Base-by-base conservation (phyloP, 495 filamentous ascomycete genomes). In the Neurospora pannonica region DNA sequence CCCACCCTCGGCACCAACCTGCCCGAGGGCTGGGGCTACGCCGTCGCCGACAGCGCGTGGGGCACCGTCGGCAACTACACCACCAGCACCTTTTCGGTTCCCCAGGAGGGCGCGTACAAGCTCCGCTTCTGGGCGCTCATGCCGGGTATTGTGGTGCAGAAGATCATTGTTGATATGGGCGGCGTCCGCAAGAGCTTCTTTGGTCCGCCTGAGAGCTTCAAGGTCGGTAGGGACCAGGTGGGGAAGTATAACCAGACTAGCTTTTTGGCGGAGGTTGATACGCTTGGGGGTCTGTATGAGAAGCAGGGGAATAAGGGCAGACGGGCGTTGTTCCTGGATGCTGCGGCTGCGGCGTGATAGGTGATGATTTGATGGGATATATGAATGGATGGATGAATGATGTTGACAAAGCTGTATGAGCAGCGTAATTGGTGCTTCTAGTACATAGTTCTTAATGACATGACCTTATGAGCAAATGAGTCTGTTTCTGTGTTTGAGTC, bases 161-260 rank as follows among this genome's bases (percentile, higher is more conserved):
- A 91, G 82, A 83, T 92, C 38, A 83, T 92, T 8, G 70, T 93
- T 5, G 85, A 94, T 80, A 75, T 93, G 70, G 92, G 91, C 1
- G 91, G 91, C n/a, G 88, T 92, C 8, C 83, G 88, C 71, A 79
- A 82, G 37, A 90, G 87, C 71, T 93, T 92, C 79, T 79, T 93
- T 48, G 92, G 91, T 2, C 91, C 92, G 72, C 90, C 91, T 5
- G 90, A 92, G 87, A 91, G 89, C 74, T 87, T 86, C 72, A 82
- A 83, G 40, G 85, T 88, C 0, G 86, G 86, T 3, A 79, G 80
- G 15, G 85, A 87, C 73, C 71, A 74, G 72, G 70, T 82, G 31
- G 85, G 85, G 9, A 72, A 28, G 36, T 84, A 84, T 74, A 78
- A 84, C 8, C 80, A 81, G 77, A 82, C 79, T 48, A 87, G 82